Evolutionary conservation across 352 stramenopile species (phyloP).

Genomic region (Aphanomyces astaci): DNA sequence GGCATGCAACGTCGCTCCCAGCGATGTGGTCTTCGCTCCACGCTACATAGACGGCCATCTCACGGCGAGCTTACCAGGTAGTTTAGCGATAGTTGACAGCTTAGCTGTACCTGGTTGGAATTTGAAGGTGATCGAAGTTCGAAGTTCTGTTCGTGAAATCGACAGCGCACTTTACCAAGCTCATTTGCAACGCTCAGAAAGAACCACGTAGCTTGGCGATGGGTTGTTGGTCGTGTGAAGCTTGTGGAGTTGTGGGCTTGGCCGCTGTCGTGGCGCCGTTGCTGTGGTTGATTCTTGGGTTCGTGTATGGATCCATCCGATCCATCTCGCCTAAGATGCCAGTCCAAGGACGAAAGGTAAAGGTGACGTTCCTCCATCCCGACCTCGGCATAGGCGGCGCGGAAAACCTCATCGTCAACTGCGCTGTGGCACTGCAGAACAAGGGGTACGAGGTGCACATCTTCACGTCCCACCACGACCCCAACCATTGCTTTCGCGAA

Average conservation of each 20-base stretch:
- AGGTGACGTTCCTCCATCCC: slow-evolving; percentile 94
- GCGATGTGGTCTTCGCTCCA: no score
- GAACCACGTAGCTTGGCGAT: no score
- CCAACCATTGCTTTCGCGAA: slow-evolving; percentile 92
- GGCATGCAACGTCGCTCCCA: no score
- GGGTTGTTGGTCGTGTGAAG: no score
- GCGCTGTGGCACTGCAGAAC: slow-evolving; percentile 79
- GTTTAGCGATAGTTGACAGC: no score
- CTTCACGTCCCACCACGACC: slow-evolving; percentile 95
- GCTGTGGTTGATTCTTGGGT: slow-evolving; percentile 12
- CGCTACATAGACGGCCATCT: no score
- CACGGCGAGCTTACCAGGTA: no score
- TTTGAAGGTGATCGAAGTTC: no score
- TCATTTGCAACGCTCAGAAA: no score
- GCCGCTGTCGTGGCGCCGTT: background rate
- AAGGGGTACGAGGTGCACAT: slow-evolving; percentile 81
- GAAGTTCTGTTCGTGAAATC: no score
- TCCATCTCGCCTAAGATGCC: background rate
- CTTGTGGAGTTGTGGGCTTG: background rate
- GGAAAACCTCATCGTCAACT: slow-evolving; percentile 91
- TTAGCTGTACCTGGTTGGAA: no score
- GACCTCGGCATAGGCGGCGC: slow-evolving; percentile 97
- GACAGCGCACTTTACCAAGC: no score
- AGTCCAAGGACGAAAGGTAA: background rate
- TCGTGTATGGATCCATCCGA: slow-evolving; percentile 13